These are phyloP conservation scores for Geotrichum klebahnii DNA, from an alignment of 1,139 yeast species.

Conservation along the genomic window DNA sequence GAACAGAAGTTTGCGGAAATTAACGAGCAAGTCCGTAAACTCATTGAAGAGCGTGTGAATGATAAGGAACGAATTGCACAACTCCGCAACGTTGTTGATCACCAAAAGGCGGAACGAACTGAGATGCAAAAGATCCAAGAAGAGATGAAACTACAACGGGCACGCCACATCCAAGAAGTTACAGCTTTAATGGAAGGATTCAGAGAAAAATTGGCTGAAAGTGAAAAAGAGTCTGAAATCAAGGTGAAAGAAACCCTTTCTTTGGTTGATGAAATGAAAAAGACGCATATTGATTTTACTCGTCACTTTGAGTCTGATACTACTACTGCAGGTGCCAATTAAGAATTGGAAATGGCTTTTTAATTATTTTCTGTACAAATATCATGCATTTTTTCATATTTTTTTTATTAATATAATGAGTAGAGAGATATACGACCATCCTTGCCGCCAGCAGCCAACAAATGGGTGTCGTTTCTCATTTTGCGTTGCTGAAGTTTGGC, in stretches of 20 bases:
- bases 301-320: background rate
- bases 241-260: slow-evolving; percentile 15
- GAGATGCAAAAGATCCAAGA: slow-evolving; percentile 23
- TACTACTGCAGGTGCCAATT: background rate
- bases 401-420: slow-evolving; percentile 29
- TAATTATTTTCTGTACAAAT: background rate
- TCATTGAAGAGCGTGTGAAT: slow-evolving; percentile 23
- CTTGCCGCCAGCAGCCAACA: slow-evolving; percentile 41
- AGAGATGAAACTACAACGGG: slow-evolving; percentile 26
- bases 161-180: slow-evolving; percentile 27
- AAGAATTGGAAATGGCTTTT: background rate
- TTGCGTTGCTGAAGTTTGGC: slow-evolving; percentile 19
- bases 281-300: slow-evolving; percentile 1
- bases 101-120: slow-evolving; percentile 15
- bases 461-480: slow-evolving; percentile 24
- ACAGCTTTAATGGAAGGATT: slow-evolving; percentile 17
- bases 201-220: background rate
- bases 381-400: slow-evolving; percentile 23
- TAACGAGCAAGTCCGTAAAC: slow-evolving; percentile 6
- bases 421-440: slow-evolving; percentile 40
- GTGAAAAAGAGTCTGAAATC: slow-evolving; percentile 5
- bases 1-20: slow-evolving; percentile 13
- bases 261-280: slow-evolving; percentile 10
- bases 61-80: slow-evolving; percentile 26
- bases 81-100: slow-evolving; percentile 9